These are phyloP conservation scores for Sphaerulina vaccinii DNA, from an alignment of 2,329 filamentous ascomycete genomes.

Conservation along the genomic window DNA sequence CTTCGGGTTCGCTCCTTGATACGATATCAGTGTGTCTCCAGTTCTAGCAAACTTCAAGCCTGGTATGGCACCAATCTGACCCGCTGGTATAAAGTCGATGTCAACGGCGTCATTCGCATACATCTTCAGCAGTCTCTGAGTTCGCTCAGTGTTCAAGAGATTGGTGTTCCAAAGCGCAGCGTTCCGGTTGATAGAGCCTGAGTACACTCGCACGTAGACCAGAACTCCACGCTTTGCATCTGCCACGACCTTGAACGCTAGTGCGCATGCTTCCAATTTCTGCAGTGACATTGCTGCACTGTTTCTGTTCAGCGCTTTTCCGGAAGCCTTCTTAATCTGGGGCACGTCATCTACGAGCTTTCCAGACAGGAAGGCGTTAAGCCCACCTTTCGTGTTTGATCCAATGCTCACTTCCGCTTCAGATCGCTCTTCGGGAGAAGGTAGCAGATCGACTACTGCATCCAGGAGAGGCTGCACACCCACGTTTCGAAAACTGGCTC, in stretches of 20 bases:
- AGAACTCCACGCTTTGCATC: conserved; percentile 82
- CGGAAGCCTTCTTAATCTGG: conserved; percentile 37
- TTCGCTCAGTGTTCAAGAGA: conserved; percentile 73
- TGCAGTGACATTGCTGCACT: conserved; percentile 44
- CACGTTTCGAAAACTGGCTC: conserved; percentile 89
- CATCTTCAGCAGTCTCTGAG: conserved; percentile 80
- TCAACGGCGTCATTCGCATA: conserved; percentile 86
- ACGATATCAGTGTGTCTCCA: conserved; percentile 84
- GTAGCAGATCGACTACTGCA: conserved; percentile 82
- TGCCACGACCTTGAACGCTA: conserved; percentile 91
- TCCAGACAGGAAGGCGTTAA: conserved; percentile 48
- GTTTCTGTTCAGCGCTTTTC: conserved; percentile 43
- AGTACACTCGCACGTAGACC: conserved; percentile 90
- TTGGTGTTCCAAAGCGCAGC: conserved; percentile 83
- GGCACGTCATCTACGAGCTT: conserved; percentile 27
- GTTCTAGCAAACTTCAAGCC: conserved; percentile 90
- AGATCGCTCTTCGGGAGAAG: conserved; percentile 75
- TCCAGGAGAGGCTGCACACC: conserved; percentile 91
- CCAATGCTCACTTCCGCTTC: conserved; percentile 75
- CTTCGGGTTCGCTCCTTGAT: conserved; percentile 60
- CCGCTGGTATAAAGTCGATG: conserved; percentile 73
- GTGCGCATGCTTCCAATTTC: conserved; percentile 67
- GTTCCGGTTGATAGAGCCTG: conserved; percentile 73
- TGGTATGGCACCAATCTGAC: conserved; percentile 90
- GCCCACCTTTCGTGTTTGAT: conserved; percentile 49